phyloP scores from a whole-genome alignment of 495 filamentous ascomycete genomes.

The Trichoderma gamsii region DNA sequence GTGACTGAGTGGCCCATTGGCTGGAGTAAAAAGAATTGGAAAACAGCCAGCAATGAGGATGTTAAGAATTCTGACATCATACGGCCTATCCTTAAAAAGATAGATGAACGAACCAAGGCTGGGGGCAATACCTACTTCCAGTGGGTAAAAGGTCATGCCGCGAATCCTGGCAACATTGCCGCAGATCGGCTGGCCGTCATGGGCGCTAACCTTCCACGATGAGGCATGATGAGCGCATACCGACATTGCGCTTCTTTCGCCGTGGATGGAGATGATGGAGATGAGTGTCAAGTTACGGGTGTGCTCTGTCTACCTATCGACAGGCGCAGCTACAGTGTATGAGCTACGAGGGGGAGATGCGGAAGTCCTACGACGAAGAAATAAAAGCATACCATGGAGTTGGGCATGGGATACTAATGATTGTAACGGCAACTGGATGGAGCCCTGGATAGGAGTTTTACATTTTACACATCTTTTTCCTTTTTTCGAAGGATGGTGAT shows the following conservation, averaged over 20 bases:
- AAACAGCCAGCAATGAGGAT: constrained; percentile 55
- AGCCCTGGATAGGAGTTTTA: background rate
- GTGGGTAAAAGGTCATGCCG: constrained; percentile 82
- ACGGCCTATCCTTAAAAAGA: constrained; percentile 68
- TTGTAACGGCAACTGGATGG: background rate
- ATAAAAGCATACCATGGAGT: background rate
- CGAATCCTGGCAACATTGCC: constrained; percentile 63
- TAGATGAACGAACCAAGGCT: constrained; percentile 45
- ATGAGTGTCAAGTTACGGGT: no score
- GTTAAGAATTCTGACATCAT: constrained; percentile 87
- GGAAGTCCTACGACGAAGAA: background rate
- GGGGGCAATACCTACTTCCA: constrained; percentile 59
- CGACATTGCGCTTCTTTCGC: no score
- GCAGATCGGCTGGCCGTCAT: constrained; percentile 75
- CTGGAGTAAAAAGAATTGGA: constrained; percentile 79
- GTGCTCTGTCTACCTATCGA: no score
- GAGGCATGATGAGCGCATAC: background rate
- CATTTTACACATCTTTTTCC: background rate
- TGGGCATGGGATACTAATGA: background rate
- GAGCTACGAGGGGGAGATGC: background rate
- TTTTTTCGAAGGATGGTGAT: background rate
- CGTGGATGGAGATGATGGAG: no score
- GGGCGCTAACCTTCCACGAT: constrained; percentile 30
- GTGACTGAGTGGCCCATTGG: constrained; percentile 76
- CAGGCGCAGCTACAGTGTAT: background rate